These are phyloP conservation scores for Vitis rupestris DNA, from an alignment of 164 flowering plant species.

Conservation along the genomic window DNA sequence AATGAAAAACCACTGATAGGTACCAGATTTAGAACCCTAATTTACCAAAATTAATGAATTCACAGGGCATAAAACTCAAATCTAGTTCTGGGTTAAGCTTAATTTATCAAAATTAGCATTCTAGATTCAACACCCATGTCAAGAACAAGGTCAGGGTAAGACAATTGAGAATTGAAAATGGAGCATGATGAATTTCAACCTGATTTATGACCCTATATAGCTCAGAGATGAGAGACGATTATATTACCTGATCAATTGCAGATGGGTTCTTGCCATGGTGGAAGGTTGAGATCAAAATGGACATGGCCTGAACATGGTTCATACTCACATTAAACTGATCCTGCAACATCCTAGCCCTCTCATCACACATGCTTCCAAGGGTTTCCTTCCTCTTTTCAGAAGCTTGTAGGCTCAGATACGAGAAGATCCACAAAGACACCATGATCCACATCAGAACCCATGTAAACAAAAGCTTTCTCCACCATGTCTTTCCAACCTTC, in stretches of 20 bases:
- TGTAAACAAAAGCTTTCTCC: conserved; percentile 49
- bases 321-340: conserved; percentile 95
- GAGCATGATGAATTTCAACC: neutral
- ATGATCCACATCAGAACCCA: conserved; percentile 56
- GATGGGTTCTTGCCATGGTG: conserved; percentile 83
- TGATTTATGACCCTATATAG: neutral
- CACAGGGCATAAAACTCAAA: conserved; percentile 1
- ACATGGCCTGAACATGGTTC: conserved; percentile 92
- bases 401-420: conserved; percentile 58
- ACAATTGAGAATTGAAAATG: conserved; percentile 2
- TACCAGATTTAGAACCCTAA: neutral
- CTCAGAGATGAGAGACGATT: conserved; percentile 7
- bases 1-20: neutral
- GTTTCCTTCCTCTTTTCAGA: conserved; percentile 77
- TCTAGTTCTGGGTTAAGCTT: neutral
- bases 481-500: conserved; percentile 49
- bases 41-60: neutral
- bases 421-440: conserved; percentile 49
- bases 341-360: conserved; percentile 88
- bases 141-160: neutral
- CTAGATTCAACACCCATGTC: neutral
- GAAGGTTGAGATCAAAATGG: conserved; percentile 79
- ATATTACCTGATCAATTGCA: conserved; percentile 85
- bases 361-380: conserved; percentile 88
- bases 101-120: neutral